These are phyloP conservation scores for Ricinus communis DNA, from an alignment of 345 rosid species.

Conservation along the genomic window DNA sequence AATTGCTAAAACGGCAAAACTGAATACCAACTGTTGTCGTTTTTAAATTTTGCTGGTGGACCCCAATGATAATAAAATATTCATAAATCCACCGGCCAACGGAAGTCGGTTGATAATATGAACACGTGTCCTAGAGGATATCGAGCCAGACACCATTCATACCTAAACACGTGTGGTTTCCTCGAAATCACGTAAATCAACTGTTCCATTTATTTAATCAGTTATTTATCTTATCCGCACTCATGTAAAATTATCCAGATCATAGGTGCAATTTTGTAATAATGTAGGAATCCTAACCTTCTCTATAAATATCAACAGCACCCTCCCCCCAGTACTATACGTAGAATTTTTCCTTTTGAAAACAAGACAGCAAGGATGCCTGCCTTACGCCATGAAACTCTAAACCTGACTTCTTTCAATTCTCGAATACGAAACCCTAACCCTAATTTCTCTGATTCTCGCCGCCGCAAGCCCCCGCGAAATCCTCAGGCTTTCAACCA, in stretches of 20 bases:
- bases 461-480: conserved; percentile 28
- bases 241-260: neutral
- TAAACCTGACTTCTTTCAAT: conserved; percentile 14
- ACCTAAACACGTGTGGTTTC: neutral
- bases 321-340: neutral
- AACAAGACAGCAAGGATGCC: too few relatives aligned
- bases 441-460: conserved; percentile 21
- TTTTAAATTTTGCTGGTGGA: too few relatives aligned
- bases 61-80: too few relatives aligned
- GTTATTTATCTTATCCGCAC: neutral
- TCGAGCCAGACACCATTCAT: neutral
- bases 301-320: neutral
- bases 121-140: neutral
- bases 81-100: neutral
- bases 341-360: too few relatives aligned
- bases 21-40: too few relatives aligned
- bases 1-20: too few relatives aligned
- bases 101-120: neutral
- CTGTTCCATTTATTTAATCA: neutral
- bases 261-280: neutral
- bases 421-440: neutral
- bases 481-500: neutral
- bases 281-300: too few relatives aligned
- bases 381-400: conserved; percentile 20
- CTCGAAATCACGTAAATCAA: neutral